Base-by-base conservation (phyloP, 768 basidiomycete genomes). In the Cytidiella melzeri region DNA sequence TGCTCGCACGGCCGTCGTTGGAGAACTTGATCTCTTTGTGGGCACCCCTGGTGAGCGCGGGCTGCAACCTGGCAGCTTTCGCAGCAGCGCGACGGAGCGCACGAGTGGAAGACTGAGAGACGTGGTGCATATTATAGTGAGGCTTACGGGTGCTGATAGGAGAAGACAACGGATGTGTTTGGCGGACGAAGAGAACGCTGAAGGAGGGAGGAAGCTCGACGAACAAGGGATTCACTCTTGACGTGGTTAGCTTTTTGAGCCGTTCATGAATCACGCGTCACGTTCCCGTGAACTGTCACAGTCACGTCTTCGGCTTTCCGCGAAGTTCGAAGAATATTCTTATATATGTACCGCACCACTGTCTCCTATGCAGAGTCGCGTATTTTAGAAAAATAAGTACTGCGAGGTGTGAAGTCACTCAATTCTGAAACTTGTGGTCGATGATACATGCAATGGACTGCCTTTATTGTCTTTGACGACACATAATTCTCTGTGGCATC, bases 11-110 rank as follows among this genome's bases (percentile, higher is more conserved):
- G 57, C 93, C 93, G 57, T 92, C 92, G 67, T 97, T 94, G 64
- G 87, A 88, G 72, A 98, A 97, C 72, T 87, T 86, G 67, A 98
- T 89, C 67, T 96, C 93, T 79, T 96, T 96, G 80, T 94, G 90
- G 15, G 82, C 87, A 52, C 85, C 83, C 50, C 90, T 83, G 34
- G 69, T 67, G n/a, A 73, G 68, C 10, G 75, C 57, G 51, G 81
- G 77, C 62, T 75, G 75, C 45, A 45, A 23, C n/a, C 45, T 24
- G 11, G 72, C 67, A 21, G 76, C 73, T 62, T 78, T 80, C 41
- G 74, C 68, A 27, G 82, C 82, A 45, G 76, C 80, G 60, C 83
- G 81, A 56, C 84, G 85, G 61, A 84, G 73, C 58, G 82, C 77
- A 60, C 77, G 69, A 12, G 84, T 76, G 24, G 88, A 86, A 47